A percentile compares a stretch with the other conserved stretches of the same genome.
phyloP scores from a whole-genome alignment of 345 rosid species.

The Nephelium lappaceum region DNA sequence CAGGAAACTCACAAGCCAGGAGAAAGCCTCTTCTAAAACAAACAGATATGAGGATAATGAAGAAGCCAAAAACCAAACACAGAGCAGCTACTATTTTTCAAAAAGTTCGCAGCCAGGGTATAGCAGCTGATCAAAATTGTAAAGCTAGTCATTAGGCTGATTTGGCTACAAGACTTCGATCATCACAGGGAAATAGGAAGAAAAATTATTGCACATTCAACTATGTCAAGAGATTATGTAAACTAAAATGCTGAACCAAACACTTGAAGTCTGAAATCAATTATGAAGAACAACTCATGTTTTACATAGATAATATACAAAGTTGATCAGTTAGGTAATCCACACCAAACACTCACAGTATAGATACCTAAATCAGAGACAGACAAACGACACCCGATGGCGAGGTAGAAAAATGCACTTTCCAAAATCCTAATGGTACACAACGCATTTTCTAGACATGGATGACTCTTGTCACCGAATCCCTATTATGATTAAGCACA shows the following conservation, averaged over 20 bases:
- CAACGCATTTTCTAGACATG: background rate
- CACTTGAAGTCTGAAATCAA: conserved; percentile 1
- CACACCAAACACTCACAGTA: background rate
- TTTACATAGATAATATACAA: background rate
- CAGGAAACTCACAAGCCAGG: background rate
- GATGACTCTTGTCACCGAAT: background rate
- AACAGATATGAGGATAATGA: background rate
- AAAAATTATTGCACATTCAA: background rate
- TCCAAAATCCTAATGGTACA: background rate
- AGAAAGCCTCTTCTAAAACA: background rate
- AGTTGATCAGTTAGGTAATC: background rate
- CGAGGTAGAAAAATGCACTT: background rate
- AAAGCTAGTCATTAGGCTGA: background rate
- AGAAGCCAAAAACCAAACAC: background rate
- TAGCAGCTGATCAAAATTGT: background rate
- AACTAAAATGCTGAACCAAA: conserved; percentile 1
- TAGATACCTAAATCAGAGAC: background rate
- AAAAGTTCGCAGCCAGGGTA: background rate
- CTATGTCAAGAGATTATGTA: background rate
- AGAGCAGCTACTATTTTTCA: background rate
- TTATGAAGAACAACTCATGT: background rate
- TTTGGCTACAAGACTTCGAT: background rate
- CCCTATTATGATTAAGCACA: background rate
- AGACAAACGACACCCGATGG: background rate
- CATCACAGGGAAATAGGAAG: background rate